These are phyloP conservation scores for Lasiodiplodia citricola DNA, from an alignment of 2,329 filamentous ascomycete species.

Conservation along the genomic window DNA sequence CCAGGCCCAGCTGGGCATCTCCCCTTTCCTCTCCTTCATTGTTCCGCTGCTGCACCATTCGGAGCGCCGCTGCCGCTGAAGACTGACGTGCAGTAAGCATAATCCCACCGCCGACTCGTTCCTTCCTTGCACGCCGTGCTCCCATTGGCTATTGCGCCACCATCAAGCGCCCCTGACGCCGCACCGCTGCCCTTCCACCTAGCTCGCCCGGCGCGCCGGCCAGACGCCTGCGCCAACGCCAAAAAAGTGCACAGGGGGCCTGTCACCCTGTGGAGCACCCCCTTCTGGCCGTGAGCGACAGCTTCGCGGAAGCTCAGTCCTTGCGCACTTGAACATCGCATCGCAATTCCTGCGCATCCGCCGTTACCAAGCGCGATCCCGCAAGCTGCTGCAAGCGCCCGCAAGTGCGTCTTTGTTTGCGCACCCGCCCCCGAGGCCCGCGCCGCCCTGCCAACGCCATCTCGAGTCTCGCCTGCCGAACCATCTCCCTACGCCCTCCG, in stretches of 20 bases:
- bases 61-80: conserved; percentile 1
- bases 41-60: conserved; percentile 1
- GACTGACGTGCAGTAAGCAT: conserved; percentile 11
- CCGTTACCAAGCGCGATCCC: conserved; percentile 9
- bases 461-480: conserved; percentile 13
- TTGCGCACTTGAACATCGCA: conserved; percentile 7
- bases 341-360: conserved; percentile 2
- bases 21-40: conserved; percentile 20
- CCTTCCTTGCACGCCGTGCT: not conserved
- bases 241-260: conserved; percentile 23
- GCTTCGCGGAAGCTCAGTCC: conserved; percentile 12
- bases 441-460: conserved; percentile 4
- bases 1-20: not conserved
- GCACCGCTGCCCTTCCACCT: conserved; percentile 16
- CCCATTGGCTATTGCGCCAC: conserved; percentile 14
- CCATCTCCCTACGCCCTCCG: conserved; percentile 4
- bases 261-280: not conserved
- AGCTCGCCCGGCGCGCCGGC: conserved; percentile 15
- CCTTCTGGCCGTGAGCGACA: conserved; percentile 2
- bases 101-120: not conserved
- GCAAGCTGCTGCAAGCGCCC: conserved; percentile 8
- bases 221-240: conserved; percentile 11
- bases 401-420: conserved; percentile 11
- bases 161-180: conserved; percentile 13
- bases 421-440: not conserved